These are phyloP conservation scores for Cicer bijugum DNA, from an alignment of 306 rosid species.

Conservation along the genomic window DNA sequence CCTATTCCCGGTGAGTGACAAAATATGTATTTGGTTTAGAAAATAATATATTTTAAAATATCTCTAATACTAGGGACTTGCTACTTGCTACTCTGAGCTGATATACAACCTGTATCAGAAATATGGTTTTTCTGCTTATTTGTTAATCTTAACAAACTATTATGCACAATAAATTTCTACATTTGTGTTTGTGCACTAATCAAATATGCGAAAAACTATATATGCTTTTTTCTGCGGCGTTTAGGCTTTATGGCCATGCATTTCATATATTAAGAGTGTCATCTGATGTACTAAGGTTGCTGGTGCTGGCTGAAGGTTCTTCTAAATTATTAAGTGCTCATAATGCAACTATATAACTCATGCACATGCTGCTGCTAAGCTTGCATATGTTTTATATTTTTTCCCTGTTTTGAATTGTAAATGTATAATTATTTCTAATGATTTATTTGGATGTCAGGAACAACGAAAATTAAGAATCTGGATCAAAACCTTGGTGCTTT, in stretches of 20 bases:
- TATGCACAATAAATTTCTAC: background rate
- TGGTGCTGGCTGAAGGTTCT: background rate
- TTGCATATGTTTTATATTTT: background rate
- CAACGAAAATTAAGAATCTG: constrained; percentile 70
- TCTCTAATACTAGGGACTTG: background rate
- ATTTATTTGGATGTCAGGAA: constrained; percentile 47
- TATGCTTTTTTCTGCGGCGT: background rate
- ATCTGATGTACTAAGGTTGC: background rate
- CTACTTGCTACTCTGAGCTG: background rate
- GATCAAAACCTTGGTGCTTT: constrained; percentile 63
- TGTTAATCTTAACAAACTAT: background rate
- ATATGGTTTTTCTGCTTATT: too few species aligned
- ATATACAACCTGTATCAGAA: background rate
- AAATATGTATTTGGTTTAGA: background rate
- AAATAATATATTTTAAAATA: background rate
- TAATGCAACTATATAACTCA: background rate
- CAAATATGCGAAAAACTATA: background rate
- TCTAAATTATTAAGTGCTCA: background rate
- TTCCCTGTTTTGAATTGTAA: background rate
- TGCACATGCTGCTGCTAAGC: background rate
- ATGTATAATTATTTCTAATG: background rate
- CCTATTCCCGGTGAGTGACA: constrained; percentile 52
- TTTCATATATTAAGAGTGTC: background rate
- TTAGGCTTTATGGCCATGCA: background rate
- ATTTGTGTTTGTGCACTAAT: background rate